Base-by-base conservation (phyloP, 345 rosid genomes). In the Melaleuca alternifolia region DNA sequence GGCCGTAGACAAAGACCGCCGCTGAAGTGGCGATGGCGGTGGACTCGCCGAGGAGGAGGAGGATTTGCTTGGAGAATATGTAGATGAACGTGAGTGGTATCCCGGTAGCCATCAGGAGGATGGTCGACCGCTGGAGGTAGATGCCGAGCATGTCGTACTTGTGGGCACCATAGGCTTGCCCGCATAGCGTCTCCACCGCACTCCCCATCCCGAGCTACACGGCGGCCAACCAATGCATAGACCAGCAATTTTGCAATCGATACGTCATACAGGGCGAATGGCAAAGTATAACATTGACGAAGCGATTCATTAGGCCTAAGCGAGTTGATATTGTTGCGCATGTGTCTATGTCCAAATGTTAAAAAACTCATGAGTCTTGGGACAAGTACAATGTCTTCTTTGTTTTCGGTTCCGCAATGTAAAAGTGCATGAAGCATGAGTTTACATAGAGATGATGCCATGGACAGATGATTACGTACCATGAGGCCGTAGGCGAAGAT, bases 111-210 rank as follows among this genome's bases (percentile, higher is more conserved):
- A 86, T 83, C 0, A 96, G 91, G 41, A 95, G 93, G 50, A 95
- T 53, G 9, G 94, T 91, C 37, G 97, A 93, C 87, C 96, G 90
- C 56, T 96, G 98, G 41, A 96, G 91, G 87, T 96, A 96, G 41
- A 94, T 61, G 3, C 98, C 98, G 9, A 96, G 91, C 95, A 93
- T 91, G 6, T 91, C 94, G 79, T 89, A 91, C 71, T 92, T 93
- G 23, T 90, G 92, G 28, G 96, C 97, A 24, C 98, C 97, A 30
- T 91, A 94, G 0, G 96, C 96, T 93, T 96, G 98, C 23, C 98
- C 97, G 75, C 98, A 95, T 61, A 95, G 82, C 6, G 98, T 96
- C 83, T 95, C 97, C 33, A 94, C 96, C 0, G 98, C 97, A 86
- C 98, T 96, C 89, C 98, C 98, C 97, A 94, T 94, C 41, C 96